Evolutionary conservation across 257 asterid genomes (phyloP).

Genomic region (Solanum piurae): DNA sequence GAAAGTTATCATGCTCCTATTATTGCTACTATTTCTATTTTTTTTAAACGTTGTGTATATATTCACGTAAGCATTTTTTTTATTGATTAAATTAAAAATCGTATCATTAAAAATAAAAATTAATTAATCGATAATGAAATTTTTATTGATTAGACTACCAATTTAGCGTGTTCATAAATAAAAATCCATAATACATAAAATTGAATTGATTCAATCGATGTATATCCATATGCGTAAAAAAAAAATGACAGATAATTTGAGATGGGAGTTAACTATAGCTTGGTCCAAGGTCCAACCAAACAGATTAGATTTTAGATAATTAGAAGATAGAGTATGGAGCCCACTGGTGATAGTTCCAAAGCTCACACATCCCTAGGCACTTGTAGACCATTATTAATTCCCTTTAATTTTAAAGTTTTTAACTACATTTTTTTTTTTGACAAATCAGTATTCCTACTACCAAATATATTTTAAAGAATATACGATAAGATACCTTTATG

Average conservation of each 20-base stretch:
- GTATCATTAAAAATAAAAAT: no score
- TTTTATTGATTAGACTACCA: no score
- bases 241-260: no score
- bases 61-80: no score
- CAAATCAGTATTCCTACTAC: background rate
- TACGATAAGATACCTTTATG: background rate
- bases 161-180: no score
- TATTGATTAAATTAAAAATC: no score
- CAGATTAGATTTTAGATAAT: background rate
- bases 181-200: no score
- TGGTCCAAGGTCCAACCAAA: background rate
- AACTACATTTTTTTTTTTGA: background rate
- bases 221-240: fast-evolving
- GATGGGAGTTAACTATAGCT: fast-evolving
- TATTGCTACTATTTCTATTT: no score
- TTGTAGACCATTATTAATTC: background rate
- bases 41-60: background rate
- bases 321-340: background rate
- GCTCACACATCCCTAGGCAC: background rate
- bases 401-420: background rate
- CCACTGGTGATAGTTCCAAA: background rate
- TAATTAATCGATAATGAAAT: no score
- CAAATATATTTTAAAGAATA: background rate
- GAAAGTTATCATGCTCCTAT: no score
- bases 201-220: fast-evolving